phyloP scores from a whole-genome alignment of 2,329 filamentous ascomycete species.

The Aschersonia sp. region DNA sequence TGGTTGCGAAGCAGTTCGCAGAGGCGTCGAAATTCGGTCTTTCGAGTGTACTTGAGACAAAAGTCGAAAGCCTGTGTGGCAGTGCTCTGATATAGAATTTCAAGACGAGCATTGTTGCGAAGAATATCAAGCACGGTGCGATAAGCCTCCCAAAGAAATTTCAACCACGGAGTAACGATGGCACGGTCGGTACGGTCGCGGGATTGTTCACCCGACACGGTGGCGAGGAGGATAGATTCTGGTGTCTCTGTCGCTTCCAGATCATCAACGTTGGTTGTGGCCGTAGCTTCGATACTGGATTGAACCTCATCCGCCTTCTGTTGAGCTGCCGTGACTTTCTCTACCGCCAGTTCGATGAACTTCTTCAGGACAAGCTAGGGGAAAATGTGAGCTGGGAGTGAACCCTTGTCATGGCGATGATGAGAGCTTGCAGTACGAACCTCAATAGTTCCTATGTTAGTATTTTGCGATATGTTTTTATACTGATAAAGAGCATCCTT shows the following conservation, averaged over 20 bases:
- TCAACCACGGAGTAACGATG: slow-evolving; percentile 97
- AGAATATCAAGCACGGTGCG: slow-evolving; percentile 96
- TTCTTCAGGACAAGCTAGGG: slow-evolving; percentile 76
- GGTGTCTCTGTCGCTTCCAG: slow-evolving; percentile 94
- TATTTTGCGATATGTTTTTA: slow-evolving; percentile 99
- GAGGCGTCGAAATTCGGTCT: slow-evolving; percentile 97
- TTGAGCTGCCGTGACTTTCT: slow-evolving; percentile 93
- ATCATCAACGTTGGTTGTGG: slow-evolving; percentile 70
- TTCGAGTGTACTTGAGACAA: slow-evolving; percentile 93
- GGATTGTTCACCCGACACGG: slow-evolving; percentile 94
- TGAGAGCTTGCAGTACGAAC: slow-evolving; percentile 26
- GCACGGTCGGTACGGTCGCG: slow-evolving; percentile 94
- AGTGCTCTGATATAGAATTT: slow-evolving; percentile 96
- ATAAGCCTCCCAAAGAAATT: slow-evolving; percentile 99
- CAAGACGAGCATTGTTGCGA: slow-evolving; percentile 95
- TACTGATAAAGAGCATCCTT: slow-evolving; percentile 99
- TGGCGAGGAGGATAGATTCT: slow-evolving; percentile 94
- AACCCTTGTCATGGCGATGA: background rate
- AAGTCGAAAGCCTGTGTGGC: slow-evolving; percentile 98
- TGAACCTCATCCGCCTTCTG: slow-evolving; percentile 93
- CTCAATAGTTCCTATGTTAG: slow-evolving; percentile 96
- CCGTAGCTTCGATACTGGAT: slow-evolving; percentile 63
- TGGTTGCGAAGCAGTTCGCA: slow-evolving; percentile 98
- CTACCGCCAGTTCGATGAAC: slow-evolving; percentile 93
- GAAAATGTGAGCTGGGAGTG: no score